phyloP scores from a whole-genome alignment of 805 yeast species.

The Sugiyamaella americana region DNA sequence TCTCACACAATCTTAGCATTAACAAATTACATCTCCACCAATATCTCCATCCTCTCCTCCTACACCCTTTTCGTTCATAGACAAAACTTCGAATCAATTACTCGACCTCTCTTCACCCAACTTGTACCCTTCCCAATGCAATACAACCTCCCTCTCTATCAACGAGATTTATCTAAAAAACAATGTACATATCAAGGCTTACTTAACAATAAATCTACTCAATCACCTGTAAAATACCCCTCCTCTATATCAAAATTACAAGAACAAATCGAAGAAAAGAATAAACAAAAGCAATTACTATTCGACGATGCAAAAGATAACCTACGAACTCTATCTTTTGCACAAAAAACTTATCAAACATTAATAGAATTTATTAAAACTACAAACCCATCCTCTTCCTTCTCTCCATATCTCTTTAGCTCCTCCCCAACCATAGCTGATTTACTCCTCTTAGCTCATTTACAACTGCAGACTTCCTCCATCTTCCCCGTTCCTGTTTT shows the following conservation, averaged over 20 bases:
- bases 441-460: slow-evolving; percentile 18
- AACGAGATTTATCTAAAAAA: slow-evolving; percentile 22
- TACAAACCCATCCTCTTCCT: not conserved
- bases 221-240: slow-evolving; percentile 5
- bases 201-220: slow-evolving; percentile 2
- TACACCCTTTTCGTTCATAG: slow-evolving; percentile 22
- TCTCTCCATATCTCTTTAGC: slow-evolving; percentile 4
- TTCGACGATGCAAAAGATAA: slow-evolving; percentile 15
- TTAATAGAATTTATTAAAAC: not conserved
- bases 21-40: slow-evolving; percentile 16
- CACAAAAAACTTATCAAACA: slow-evolving; percentile 9
- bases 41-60: slow-evolving; percentile 18
- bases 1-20: slow-evolving; percentile 19
- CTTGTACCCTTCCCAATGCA: slow-evolving; percentile 34
- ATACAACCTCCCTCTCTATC: slow-evolving; percentile 28
- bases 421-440: slow-evolving; percentile 12
- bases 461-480: slow-evolving; percentile 12
- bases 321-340: slow-evolving; percentile 10
- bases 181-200: slow-evolving; percentile 15
- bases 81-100: slow-evolving; percentile 28
- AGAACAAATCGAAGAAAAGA: slow-evolving; percentile 26
- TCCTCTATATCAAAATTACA: slow-evolving; percentile 22
- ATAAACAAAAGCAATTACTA: slow-evolving; percentile 2
- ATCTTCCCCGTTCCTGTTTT: slow-evolving; percentile 15
- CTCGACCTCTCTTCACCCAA: slow-evolving; percentile 28